phyloP scores from a whole-genome alignment of 495 filamentous ascomycete species.

The Aspergillus saccharolyticus region DNA sequence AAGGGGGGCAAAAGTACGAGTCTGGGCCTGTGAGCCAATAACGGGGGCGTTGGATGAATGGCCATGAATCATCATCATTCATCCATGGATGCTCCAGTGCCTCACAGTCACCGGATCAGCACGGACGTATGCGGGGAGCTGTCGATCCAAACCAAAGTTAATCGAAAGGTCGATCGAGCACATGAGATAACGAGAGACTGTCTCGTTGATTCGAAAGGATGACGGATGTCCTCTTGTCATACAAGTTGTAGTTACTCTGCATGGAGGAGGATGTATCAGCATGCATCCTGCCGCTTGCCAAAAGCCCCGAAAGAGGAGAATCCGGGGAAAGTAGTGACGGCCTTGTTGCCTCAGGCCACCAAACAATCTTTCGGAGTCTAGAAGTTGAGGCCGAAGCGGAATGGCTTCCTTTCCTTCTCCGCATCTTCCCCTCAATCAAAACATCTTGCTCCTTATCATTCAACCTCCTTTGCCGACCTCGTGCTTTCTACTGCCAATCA shows the following conservation, averaged over 20 bases:
- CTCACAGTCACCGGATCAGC: not conserved
- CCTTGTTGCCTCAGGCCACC: not conserved
- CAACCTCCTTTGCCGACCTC: not conserved
- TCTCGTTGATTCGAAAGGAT: not conserved
- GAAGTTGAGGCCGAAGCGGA: conserved; percentile 1
- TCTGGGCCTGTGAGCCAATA: conserved; percentile 1
- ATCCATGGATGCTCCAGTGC: not conserved
- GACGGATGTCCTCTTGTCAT: too few species aligned
- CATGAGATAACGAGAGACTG: not conserved
- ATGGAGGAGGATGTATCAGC: too few species aligned
- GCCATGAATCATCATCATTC: not conserved
- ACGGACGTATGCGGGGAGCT: not conserved
- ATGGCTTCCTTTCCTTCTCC: not conserved
- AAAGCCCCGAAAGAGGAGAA: too few species aligned
- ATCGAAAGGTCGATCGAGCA: not conserved
- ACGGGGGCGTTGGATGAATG: not conserved
- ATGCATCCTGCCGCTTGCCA: too few species aligned
- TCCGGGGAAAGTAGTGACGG: not conserved
- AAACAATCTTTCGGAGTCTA: not conserved
- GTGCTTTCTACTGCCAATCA: not conserved
- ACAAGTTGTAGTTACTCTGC: too few species aligned
- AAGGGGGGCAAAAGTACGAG: conserved; percentile 3
- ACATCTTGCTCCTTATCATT: not conserved
- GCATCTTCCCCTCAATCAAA: conserved; percentile 2
- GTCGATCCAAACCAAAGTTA: too few species aligned